phyloP scores from a whole-genome alignment of 192 early-diverging fungal species.

The Coemansia sp. region DNA sequence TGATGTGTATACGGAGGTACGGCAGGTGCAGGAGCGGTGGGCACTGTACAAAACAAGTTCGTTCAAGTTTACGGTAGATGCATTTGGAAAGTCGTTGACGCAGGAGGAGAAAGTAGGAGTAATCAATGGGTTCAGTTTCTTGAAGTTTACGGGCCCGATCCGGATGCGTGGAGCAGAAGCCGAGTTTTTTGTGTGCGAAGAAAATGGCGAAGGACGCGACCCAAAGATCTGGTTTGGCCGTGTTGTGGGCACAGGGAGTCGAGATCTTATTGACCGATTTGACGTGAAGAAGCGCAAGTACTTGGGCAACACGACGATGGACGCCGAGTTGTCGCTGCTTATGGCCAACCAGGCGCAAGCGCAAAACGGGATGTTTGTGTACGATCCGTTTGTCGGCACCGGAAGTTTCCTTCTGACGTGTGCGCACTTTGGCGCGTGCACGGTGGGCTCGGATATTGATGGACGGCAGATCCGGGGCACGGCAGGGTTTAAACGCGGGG shows the following conservation, averaged over 20 bases:
- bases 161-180: slow-evolving; percentile 77
- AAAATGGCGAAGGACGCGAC: slow-evolving; percentile 63
- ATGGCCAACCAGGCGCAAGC: slow-evolving; percentile 95
- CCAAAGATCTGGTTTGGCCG: slow-evolving; percentile 63
- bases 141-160: slow-evolving; percentile 79
- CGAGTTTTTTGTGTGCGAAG: slow-evolving; percentile 73
- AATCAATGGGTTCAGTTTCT: slow-evolving; percentile 83
- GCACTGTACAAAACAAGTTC: slow-evolving; percentile 55
- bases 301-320: slow-evolving; percentile 96
- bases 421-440: slow-evolving; percentile 89
- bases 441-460: slow-evolving; percentile 95
- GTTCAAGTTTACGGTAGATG: slow-evolving; percentile 75
- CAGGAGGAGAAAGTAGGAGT: slow-evolving; percentile 71
- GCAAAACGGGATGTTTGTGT: slow-evolving; percentile 67
- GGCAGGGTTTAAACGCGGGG: slow-evolving; percentile 33
- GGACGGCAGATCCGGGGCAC: slow-evolving; percentile 96
- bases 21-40: slow-evolving; percentile 60
- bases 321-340: slow-evolving; percentile 93
- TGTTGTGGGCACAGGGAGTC: slow-evolving; percentile 64
- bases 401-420: slow-evolving; percentile 91
- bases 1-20: slow-evolving; percentile 61
- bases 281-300: slow-evolving; percentile 95
- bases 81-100: slow-evolving; percentile 73
- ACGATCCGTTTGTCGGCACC: slow-evolving; percentile 98
- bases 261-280: slow-evolving; percentile 73